Evolutionary conservation across 495 filamentous ascomycete genomes (phyloP), one percentile per base, ranked within the genome.

Genomic region (Podospora comata): DNA sequence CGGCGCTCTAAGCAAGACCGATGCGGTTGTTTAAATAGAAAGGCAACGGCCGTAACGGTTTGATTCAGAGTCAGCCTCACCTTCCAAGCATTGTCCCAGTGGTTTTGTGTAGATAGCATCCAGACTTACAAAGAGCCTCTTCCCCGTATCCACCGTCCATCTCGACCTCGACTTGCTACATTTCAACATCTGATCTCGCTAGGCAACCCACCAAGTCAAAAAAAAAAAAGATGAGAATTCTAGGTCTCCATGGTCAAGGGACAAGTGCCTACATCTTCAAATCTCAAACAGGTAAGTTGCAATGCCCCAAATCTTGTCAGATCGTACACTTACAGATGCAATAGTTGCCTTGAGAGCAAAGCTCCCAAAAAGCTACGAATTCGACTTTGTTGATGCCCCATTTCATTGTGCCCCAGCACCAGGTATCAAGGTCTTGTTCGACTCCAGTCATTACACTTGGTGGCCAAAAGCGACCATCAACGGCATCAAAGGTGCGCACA

Each of bases 231-330:
- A 89, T 89, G 82, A 83, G 79, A 68, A 74, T 90, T 64, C 84
- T 91, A 56, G 87, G 86, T 67, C 85, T 90, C 19, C 88, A 91
- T 73, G 88, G 86, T 9, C 81, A 82, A 67, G 88, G 87, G 34
- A 89, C 88, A 34, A 89, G 85, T 70, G 82, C 75, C 54, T 66
- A 75, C 0, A 87, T 88, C 66, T 87, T 90, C 73, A 80, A 83
- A 66, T 83, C 86, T 3, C 86, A 90, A 68, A 85, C 86, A 11
- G 78, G 88, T 86, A 70, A 72, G 78, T 74, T 20, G 39, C 39
- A 48, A 11, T 16, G 65, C 66, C 57, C 30, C 18, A 18, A 7
- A n/a, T 32, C 58, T 3, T 19, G 1, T 65, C 27, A 48, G n/a
- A 23, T 20, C 66, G 59, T 23, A 65, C 55, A 58, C 11, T 7